Base-by-base conservation (phyloP, 345 rosid genomes). In the Arabis alpina region DNA sequence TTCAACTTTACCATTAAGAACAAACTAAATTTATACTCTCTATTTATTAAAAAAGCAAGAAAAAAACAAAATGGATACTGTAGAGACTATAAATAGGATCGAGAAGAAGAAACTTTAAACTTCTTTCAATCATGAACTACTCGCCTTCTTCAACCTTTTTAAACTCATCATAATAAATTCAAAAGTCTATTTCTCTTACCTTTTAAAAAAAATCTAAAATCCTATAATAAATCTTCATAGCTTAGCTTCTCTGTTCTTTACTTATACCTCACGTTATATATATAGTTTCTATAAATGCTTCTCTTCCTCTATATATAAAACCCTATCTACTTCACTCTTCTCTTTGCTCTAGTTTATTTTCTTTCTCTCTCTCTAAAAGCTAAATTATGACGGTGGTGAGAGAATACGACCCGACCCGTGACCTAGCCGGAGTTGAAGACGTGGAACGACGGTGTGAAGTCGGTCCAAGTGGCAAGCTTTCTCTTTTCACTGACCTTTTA, bases 401-500 rank as follows among this genome's bases (percentile, higher is more conserved):
- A 65, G 96, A 85, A 48, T 92, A 84, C 68, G 88, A 89, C 78
- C 82, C 82, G 1, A 76, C 36, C 30, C 82, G 75, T 57, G 99
- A 94, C 72, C 23, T 84, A 51, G 70, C 34, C 3, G 79, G 83
- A 1, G 99, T 87, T 0, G 97, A 89, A 68, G 83, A 84, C 8
- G 91, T 92, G 5, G 99, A 94, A 70, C 84, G 89, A 71, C 85
- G 89, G 64, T 91, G 98, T 34, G 97, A 94, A 69, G 98, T 92
- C 47, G 99, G 98, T 8, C 80, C 80, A 19, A 59, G 76, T 43
- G 80, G 80, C 67, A 76, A 76, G 70, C 80, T 76, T 56, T 85
- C 93, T 80, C 86, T 92, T 74, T 94, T 84, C 85, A 92, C 99
- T 78, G 98, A 94, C 82, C 97, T 89, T 78, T 70, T 92, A 37